Evolutionary conservation across 2,329 filamentous ascomycete genomes (phyloP).

Genomic region (Pseudopyricularia cyperi): DNA sequence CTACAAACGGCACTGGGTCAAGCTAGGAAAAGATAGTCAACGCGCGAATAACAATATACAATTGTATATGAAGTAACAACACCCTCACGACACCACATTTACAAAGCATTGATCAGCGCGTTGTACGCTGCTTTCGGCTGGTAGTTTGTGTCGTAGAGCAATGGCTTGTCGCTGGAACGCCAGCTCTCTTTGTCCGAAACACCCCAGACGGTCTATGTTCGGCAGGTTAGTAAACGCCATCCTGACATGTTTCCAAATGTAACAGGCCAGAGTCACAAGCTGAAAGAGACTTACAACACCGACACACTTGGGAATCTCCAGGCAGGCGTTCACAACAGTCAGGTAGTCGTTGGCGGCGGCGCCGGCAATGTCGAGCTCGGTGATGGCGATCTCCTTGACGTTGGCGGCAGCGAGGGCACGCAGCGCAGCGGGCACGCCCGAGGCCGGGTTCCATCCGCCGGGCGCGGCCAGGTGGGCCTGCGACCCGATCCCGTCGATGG

Average conservation of each 20-base stretch:
- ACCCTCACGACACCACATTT: background rate
- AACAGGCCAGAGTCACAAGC: background rate
- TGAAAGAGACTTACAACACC: conserved; percentile 11
- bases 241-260: accelerated
- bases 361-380: conserved; percentile 35
- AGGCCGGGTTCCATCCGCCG: conserved; percentile 15
- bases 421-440: conserved; percentile 21
- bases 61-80: too few relatives aligned
- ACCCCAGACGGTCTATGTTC: background rate
- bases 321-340: conserved; percentile 12
- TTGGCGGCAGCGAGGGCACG: conserved; percentile 25
- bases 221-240: background rate
- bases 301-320: conserved; percentile 13
- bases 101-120: conserved; percentile 15
- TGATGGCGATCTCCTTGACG: conserved; percentile 33
- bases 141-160: conserved; percentile 23
- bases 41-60: too few relatives aligned
- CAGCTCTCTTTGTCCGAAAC: conserved; percentile 17
- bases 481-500: conserved; percentile 37
- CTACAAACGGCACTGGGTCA: too few relatives aligned
- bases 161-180: conserved; percentile 22
- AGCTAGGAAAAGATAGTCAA: too few relatives aligned
- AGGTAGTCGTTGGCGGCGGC: conserved; percentile 28
- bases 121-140: conserved; percentile 26
- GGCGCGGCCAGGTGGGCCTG: conserved; percentile 33